Evolutionary conservation across 2,329 filamentous ascomycete genomes (phyloP).

Genomic region (Teratosphaeria destructans): DNA sequence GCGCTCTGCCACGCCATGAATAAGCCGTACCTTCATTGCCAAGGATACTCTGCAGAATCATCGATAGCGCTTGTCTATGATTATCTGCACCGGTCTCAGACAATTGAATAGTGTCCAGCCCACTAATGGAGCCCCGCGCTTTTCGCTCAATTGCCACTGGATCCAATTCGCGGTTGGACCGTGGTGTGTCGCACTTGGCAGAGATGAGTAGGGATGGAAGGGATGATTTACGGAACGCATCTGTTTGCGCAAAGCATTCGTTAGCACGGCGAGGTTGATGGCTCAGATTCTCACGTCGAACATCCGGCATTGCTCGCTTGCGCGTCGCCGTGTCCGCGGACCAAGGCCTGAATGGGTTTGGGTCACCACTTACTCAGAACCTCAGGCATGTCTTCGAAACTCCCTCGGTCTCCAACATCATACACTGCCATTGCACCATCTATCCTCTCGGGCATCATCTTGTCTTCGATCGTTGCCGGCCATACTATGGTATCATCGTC

Average conservation of each 20-base stretch:
- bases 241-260: slow-evolving; percentile 37
- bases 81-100: slow-evolving; percentile 60
- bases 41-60: slow-evolving; percentile 62
- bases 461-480: slow-evolving; percentile 50
- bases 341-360: not conserved
- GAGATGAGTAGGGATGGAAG: slow-evolving; percentile 74
- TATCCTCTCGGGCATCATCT: slow-evolving; percentile 56
- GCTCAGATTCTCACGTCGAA: not conserved
- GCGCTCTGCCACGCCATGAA: not conserved
- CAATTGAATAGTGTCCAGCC: slow-evolving; percentile 56
- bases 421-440: slow-evolving; percentile 81
- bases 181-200: slow-evolving; percentile 77
- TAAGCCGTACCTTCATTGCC: slow-evolving; percentile 51
- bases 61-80: slow-evolving; percentile 64
- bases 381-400: slow-evolving; percentile 62
- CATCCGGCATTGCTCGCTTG: not conserved
- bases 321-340: not conserved
- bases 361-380: slow-evolving; percentile 58
- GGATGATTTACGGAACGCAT: slow-evolving; percentile 59
- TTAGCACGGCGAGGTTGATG: not conserved
- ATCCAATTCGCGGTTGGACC: slow-evolving; percentile 60
- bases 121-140: slow-evolving; percentile 52
- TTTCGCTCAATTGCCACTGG: slow-evolving; percentile 55
- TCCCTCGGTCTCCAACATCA: slow-evolving; percentile 71
- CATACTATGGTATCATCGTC: slow-evolving; percentile 44